A percentile compares a stretch with the other conserved stretches of the same genome.
These are phyloP conservation scores for Saturnispora quitensis DNA, from an alignment of 805 yeast species.

Conservation along the genomic window DNA sequence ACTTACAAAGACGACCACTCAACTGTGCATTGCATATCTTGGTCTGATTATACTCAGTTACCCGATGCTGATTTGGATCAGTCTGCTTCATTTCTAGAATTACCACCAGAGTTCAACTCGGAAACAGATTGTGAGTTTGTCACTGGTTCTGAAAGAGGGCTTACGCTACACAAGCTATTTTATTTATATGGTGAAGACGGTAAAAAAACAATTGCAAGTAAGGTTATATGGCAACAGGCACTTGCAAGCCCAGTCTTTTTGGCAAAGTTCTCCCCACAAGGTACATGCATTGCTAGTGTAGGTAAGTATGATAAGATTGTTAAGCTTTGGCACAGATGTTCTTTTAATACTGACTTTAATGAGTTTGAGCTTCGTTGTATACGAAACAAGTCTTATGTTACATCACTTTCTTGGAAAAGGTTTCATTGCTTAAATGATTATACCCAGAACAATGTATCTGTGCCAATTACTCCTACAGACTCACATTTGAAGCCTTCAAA, in stretches of 20 bases:
- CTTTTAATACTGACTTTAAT: conserved; percentile 54
- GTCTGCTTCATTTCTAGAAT: conserved; percentile 21
- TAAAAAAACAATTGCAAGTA: conserved; percentile 14
- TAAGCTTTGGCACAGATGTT: conserved; percentile 69
- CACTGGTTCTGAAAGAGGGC: conserved; percentile 42
- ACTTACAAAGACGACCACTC: conserved; percentile 15
- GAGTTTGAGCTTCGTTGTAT: conserved; percentile 62
- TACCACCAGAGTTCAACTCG: conserved; percentile 29
- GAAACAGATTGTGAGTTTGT: conserved; percentile 43
- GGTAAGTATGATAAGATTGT: conserved; percentile 57
- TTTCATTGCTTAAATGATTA: conserved; percentile 9
- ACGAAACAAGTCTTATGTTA: conserved; percentile 53
- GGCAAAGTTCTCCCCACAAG: conserved; percentile 56
- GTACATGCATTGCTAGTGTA: conserved; percentile 55
- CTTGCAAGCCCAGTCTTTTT: conserved; percentile 56
- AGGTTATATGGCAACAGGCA: conserved; percentile 35
- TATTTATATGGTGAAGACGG: conserved; percentile 17
- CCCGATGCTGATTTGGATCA: conserved; percentile 19
- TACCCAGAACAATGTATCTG: neutral
- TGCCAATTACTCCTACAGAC: conserved; percentile 9
- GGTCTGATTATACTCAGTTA: conserved; percentile 29
- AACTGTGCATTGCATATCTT: conserved; percentile 24
- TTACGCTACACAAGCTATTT: conserved; percentile 46
- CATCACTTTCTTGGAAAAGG: conserved; percentile 49
- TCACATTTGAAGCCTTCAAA: conserved; percentile 22